These are phyloP conservation scores for Pleurotus djamor DNA, from an alignment of 768 basidiomycete genomes.

Conservation along the genomic window DNA sequence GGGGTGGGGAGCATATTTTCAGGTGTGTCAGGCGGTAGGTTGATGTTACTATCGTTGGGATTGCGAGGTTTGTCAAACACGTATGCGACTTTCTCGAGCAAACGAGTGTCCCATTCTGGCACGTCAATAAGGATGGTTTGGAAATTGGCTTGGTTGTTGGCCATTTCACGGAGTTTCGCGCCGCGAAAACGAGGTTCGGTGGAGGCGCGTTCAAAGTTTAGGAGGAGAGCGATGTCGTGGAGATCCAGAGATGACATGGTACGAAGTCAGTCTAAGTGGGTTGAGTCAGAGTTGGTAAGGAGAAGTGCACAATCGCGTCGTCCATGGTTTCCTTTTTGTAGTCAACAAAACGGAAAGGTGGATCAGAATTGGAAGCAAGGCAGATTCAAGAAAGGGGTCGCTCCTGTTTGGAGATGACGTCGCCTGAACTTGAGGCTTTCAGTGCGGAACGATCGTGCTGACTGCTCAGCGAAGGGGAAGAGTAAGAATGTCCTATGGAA, in stretches of 20 bases:
- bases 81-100: constrained; percentile 10
- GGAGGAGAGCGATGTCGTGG: constrained; percentile 12
- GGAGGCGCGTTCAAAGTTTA: constrained; percentile 14
- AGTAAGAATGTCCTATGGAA: too few species aligned
- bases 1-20: constrained; percentile 14
- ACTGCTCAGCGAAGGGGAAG: too few species aligned
- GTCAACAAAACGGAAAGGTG: too few species aligned
- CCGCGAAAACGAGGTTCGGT: constrained; percentile 16
- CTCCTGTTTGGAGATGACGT: too few species aligned
- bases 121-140: neutral
- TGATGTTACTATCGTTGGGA: neutral
- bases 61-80: constrained; percentile 7
- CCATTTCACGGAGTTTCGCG: constrained; percentile 14
- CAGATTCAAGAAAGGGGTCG: too few species aligned
- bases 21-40: constrained; percentile 12
- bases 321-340: too few species aligned
- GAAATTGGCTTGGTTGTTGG: neutral
- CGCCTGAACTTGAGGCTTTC: too few species aligned
- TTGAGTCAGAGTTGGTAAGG: too few species aligned
- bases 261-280: too few species aligned
- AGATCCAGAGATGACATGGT: constrained; percentile 8
- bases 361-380: too few species aligned
- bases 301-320: too few species aligned
- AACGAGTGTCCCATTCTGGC: neutral
- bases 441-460: too few species aligned